Evolutionary conservation across 2,329 filamentous ascomycete genomes (phyloP), one percentile per base, ranked within the genome.

Genomic region (Botrytis byssoidea): DNA sequence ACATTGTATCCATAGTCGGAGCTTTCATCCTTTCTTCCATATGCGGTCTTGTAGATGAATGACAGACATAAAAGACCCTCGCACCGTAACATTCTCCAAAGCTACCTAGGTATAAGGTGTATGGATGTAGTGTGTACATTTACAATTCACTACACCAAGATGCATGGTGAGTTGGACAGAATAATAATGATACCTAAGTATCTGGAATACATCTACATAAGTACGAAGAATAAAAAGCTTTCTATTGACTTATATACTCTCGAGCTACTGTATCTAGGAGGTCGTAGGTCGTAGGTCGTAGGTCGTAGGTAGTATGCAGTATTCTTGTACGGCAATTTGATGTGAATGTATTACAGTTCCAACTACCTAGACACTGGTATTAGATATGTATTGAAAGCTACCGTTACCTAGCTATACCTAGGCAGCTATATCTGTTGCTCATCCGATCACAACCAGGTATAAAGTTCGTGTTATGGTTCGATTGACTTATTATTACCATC

Each of bases 111-210:
- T 40, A 40, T 40, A 29, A 29, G 22, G 48, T 29, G 29, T 55
- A 18, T 29, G 29, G 29, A 18, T 55, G 51, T 55, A 14, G 6
- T 29, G 7, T 55, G 51, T 29, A 55, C n/a, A 29, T 55, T 55
- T n/a, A 18, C 51, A 18, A 29, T 57, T 57, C 37, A 64, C 37
- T 35, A 67, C 44, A 37, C 12, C 25, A 16, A 44, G 40, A 61
- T 70, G 69, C 69, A 64, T 16, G 69, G 59, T 71, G 69, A 63
- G 69, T 32, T 71, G 69, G 69, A 64, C 57, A 71, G 51, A 48
- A 7, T 16, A 14, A n/a, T n/a, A 3, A 51, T 25, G 10, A 42
- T 63, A 37, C 35, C 35, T 29, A 35, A 4, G 32, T 35, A 35
- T 35, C 25, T 44, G 46, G 29, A n/a, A 57, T 57, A 12, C 22